A percentile compares a stretch with the other conserved stretches of the same genome.
Conservation (phyloP, 2,329 filamentous ascomycete genomes). For the Cyphellophora attinorum region DNA sequence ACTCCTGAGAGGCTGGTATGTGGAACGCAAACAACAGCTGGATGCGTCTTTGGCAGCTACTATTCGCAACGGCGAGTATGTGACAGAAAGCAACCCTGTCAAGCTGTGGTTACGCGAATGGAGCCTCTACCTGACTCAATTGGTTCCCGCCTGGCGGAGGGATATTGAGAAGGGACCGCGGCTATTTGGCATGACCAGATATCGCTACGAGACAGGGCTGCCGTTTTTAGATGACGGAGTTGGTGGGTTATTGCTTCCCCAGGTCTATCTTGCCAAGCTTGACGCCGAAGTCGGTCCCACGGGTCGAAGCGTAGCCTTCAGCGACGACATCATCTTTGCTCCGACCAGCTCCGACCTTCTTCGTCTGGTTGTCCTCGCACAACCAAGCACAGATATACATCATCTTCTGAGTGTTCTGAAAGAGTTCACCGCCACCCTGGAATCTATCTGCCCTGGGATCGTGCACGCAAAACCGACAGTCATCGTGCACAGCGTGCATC, state of each 20-base stretch:
- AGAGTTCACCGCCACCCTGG: constrained; percentile 6
- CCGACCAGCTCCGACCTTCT: constrained; percentile 21
- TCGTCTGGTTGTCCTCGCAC: constrained; percentile 23
- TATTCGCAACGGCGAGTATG: constrained; percentile 25
- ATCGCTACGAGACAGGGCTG: constrained; percentile 21
- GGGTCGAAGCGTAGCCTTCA: constrained; percentile 18
- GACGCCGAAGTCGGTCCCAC: constrained; percentile 7
- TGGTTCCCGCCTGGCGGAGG: constrained; percentile 23
- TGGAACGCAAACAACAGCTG: constrained; percentile 29
- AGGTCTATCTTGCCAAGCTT: constrained; percentile 23
- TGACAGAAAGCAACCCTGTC: constrained; percentile 21
- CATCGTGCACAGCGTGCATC: constrained; percentile 9
- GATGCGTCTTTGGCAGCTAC: constrained; percentile 26
- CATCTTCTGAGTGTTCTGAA: constrained; percentile 4
- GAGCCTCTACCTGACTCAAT: constrained; percentile 24
- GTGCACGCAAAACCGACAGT: constrained; percentile 10
- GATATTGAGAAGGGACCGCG: constrained; percentile 22
- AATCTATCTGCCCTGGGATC: constrained; percentile 5
- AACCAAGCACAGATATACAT: constrained; percentile 6
- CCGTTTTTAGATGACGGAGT: constrained; percentile 23
- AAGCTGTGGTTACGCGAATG: constrained; percentile 25
- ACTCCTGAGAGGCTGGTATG: constrained; percentile 24
- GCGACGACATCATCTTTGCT: constrained; percentile 25
- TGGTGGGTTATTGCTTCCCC: constrained; percentile 25
- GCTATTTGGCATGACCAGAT: constrained; percentile 23